phyloP scores from a whole-genome alignment of 345 rosid genomes.

The Mallotus nudiflorus region DNA sequence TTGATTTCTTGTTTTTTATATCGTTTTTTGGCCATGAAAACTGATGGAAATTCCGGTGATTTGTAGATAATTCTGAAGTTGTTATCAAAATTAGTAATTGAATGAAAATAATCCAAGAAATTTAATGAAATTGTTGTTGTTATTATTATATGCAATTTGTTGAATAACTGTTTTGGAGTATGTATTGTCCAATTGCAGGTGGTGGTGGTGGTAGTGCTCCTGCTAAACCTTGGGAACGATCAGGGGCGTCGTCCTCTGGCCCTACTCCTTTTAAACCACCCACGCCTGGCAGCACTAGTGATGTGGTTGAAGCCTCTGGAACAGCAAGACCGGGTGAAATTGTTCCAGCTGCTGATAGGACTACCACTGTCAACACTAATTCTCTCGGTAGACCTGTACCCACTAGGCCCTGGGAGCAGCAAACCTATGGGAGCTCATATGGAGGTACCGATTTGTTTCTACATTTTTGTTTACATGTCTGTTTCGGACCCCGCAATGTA shows the following conservation, averaged over 20 bases:
- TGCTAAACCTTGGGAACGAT: constrained; percentile 92
- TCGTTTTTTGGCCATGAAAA: not conserved
- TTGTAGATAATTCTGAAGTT: not conserved
- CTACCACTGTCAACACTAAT: constrained; percentile 47
- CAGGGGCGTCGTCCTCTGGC: constrained; percentile 61
- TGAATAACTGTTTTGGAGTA: not conserved
- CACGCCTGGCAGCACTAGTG: constrained; percentile 80
- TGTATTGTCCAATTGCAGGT: constrained; percentile 29
- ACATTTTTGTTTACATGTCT: not conserved
- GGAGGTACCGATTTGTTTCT: constrained; percentile 44
- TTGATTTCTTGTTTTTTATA: too few species aligned
- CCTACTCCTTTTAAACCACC: constrained; percentile 92
- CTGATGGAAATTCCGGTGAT: not conserved
- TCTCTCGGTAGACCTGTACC: constrained; percentile 72
- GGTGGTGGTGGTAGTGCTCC: constrained; percentile 63
- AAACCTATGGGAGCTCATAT: constrained; percentile 51
- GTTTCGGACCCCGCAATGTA: too few species aligned
- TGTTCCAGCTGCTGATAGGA: constrained; percentile 47
- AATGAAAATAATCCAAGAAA: too few species aligned
- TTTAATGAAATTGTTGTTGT: too few species aligned
- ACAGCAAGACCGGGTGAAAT: constrained; percentile 88
- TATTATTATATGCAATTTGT: not conserved
- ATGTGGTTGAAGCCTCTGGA: constrained; percentile 93
- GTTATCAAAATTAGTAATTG: not conserved
- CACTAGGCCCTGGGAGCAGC: constrained; percentile 88